Evolutionary conservation across 2,329 filamentous ascomycete species (phyloP).

Genomic region (Septoria petroselini): DNA sequence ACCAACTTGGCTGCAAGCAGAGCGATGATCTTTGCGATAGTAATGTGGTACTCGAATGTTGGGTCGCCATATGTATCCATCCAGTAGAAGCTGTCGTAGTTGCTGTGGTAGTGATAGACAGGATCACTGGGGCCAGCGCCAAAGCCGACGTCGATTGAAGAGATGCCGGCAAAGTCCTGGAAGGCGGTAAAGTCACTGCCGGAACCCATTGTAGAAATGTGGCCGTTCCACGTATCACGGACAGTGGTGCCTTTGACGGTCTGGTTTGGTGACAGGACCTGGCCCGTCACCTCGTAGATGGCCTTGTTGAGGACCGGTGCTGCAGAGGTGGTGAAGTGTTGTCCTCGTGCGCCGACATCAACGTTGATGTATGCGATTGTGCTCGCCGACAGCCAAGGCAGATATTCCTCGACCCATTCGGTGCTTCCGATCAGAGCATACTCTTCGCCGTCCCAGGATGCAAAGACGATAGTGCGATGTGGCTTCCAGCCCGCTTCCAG

Average conservation of each 20-base stretch:
- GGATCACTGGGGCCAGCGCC: constrained; percentile 40
- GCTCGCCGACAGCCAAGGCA: constrained; percentile 71
- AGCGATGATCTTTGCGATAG: constrained; percentile 48
- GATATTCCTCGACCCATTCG: constrained; percentile 88
- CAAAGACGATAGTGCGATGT: constrained; percentile 85
- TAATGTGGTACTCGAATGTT: constrained; percentile 56
- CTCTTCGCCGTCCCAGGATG: constrained; percentile 66
- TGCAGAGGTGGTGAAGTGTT: constrained; percentile 61
- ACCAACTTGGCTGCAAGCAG: constrained; percentile 47
- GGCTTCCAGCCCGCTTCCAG: constrained; percentile 76
- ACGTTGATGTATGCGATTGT: constrained; percentile 84
- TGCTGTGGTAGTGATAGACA: constrained; percentile 75
- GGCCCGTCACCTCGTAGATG: constrained; percentile 62
- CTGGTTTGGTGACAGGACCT: constrained; percentile 68
- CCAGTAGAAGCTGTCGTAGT: constrained; percentile 83
- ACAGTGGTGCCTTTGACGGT: constrained; percentile 67
- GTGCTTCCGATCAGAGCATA: constrained; percentile 84
- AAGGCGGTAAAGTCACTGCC: constrained; percentile 54
- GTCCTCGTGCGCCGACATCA: constrained; percentile 68
- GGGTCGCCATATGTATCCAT: constrained; percentile 75
- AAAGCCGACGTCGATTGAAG: constrained; percentile 50
- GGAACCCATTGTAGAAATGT: constrained; percentile 55
- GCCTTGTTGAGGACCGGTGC: constrained; percentile 74
- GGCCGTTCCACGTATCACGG: constrained; percentile 57
- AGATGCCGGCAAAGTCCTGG: constrained; percentile 53